These are phyloP conservation scores for Botrytis fragariae DNA, from an alignment of 2,329 filamentous ascomycete species.

Conservation along the genomic window DNA sequence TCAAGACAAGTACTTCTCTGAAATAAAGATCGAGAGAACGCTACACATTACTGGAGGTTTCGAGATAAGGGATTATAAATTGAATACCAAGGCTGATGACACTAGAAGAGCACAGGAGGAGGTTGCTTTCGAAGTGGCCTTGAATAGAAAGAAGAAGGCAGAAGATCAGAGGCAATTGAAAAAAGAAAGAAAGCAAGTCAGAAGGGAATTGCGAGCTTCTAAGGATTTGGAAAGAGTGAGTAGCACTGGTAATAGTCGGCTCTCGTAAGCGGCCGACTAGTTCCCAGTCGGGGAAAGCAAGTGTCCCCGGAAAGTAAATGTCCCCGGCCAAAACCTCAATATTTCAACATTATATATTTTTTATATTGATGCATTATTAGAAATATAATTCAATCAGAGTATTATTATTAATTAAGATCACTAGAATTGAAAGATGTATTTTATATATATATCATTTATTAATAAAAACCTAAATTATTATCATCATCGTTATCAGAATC, in stretches of 20 bases:
- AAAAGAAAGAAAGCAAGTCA: neutral
- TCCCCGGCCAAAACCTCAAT: too few relatives aligned
- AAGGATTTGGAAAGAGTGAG: neutral
- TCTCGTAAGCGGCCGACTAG: too few relatives aligned
- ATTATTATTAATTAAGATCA: too few relatives aligned
- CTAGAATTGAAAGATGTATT: too few relatives aligned
- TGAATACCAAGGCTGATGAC: neutral
- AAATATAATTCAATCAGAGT: too few relatives aligned
- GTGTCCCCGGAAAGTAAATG: too few relatives aligned
- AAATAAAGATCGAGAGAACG: neutral
- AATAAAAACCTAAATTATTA: too few relatives aligned
- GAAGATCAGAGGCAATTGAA: neutral
- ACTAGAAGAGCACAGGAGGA: neutral
- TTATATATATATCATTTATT: too few relatives aligned
- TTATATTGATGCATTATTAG: too few relatives aligned
- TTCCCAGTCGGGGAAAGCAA: too few relatives aligned
- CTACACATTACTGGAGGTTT: neutral
- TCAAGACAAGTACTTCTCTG: neutral
- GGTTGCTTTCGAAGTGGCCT: neutral
- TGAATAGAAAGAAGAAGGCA: neutral
- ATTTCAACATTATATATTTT: too few relatives aligned
- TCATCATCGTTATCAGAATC: too few relatives aligned
- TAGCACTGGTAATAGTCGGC: neutral
- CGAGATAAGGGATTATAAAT: neutral
- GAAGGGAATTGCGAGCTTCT: neutral